Evolutionary conservation across 1,139 yeast species (phyloP), one percentile per base, ranked within the genome.

Genomic region (Torulaspora pretoriensis): DNA sequence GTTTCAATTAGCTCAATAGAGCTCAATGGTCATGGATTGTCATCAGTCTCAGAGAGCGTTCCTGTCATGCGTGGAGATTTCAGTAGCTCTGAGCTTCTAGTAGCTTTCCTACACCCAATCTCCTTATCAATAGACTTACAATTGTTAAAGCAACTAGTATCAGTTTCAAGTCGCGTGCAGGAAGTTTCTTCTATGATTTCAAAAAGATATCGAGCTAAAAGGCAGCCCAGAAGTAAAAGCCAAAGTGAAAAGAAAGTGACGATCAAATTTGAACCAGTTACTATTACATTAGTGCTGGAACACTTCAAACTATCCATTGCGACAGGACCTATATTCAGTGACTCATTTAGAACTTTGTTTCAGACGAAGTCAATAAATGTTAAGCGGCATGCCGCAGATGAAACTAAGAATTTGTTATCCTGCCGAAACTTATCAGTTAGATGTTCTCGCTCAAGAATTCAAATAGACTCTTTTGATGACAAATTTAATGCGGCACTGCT

Each of bases 31-130:
- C 44, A 43, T n/a, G 45, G 45, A 17, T 24, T 40, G 13, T 12
- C 25, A 8, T 36, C 40, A 10, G 29, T 22, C 9, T 40, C 40
- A 9, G 12, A 32, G 19, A 12, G 23, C 6, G 23, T 30, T 3
- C 56, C 56, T 1, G 32, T 48, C 9, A 7, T 54, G 1, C 42
- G 45, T 12, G 51, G 50, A 4, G 26, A 32, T 24, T 24, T 45
- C 23, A 44, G 22, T 17, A 22, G 23, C 8, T 14, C 23, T 8
- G 50, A 30, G 22, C 29, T 39, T 8, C 33, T 26, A 8, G 17
- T 47, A 9, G 33, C 37, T 8, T n/a, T 47, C 16, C 24, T 43
- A 35, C 42, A 43, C 8, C 19, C 31, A 4, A 14, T 43, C n/a
- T 17, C 28, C 13, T 24, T 47, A 12, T 30, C 39, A 8, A 10